These are phyloP conservation scores for Furcasterigmium furcatum DNA, from an alignment of 2,329 filamentous ascomycete genomes.

Conservation along the genomic window DNA sequence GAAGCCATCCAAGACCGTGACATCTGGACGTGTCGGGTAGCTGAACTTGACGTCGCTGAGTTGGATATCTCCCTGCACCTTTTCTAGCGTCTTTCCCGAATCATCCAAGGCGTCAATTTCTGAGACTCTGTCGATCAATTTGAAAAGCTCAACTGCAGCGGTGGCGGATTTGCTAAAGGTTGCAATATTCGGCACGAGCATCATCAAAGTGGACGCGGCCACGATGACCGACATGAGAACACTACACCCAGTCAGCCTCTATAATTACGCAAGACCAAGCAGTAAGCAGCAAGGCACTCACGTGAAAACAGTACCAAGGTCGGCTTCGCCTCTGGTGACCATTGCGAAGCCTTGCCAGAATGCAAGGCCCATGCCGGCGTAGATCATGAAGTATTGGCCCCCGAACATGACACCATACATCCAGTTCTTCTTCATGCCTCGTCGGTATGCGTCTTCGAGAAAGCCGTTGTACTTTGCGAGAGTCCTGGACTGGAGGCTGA, in stretches of 20 bases:
- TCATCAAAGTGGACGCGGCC: conserved; percentile 15
- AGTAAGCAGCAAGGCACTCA: conserved; percentile 1
- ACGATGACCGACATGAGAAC: conserved; percentile 21
- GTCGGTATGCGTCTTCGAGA: conserved; percentile 16
- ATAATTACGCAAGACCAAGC: no score
- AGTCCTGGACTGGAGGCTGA: conserved; percentile 9
- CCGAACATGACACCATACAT: conserved; percentile 26
- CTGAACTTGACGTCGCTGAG: conserved; percentile 25
- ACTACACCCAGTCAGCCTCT: conserved; percentile 7
- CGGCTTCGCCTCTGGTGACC: conserved; percentile 20
- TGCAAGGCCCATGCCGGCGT: conserved; percentile 12
- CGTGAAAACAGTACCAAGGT: conserved; percentile 12
- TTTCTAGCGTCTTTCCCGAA: conserved; percentile 9
- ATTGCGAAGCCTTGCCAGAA: conserved; percentile 29
- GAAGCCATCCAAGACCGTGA: conserved; percentile 26
- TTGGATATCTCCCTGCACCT: conserved; percentile 16
- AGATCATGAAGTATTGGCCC: conserved; percentile 37
- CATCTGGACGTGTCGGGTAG: conserved; percentile 30
- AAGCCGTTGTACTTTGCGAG: conserved; percentile 8
- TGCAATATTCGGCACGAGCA: conserved; percentile 13
- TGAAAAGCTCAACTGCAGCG: conserved; percentile 15
- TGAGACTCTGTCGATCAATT: conserved; percentile 17
- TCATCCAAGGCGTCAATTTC: conserved; percentile 16
- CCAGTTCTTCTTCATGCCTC: conserved; percentile 22
- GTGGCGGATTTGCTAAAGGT: conserved; percentile 13